Evolutionary conservation across 345 rosid species (phyloP), one percentile per base, ranked within the genome.

Genomic region (Mallotus nudiflorus): DNA sequence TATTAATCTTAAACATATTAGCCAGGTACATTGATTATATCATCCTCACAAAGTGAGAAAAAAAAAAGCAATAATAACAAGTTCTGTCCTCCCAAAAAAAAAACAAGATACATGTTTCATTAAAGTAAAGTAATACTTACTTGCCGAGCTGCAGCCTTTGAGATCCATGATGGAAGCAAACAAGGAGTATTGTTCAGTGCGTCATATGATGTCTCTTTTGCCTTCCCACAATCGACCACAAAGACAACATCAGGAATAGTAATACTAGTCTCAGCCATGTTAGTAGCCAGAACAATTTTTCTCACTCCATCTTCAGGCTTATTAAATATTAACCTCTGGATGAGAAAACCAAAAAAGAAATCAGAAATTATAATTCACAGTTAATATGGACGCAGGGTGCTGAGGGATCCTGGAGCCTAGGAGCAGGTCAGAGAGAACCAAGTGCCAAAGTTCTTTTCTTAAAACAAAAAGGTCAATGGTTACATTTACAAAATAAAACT

Each of bases 211-310:
- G 99, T 90, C 79, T 95, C 99, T 84, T 95, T 95, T 46, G 99
- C 99, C 86, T 95, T 95, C 40, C 99, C 99, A 80, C 99, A 92
- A 66, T 95, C 99, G 66, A 95, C 86, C 81, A 95, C 99, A 82
- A 85, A 95, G 72, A 95, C 98, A 35, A 87, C 99, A 75, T 95
- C 99, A 76, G 92, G 91, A 80, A 95, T 95, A 69, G 99, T 95
- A 79, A 95, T 95, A 79, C 99, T 95, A 50, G 99, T 95, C 85
- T 95, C 99, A 50, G 99, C 99, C 98, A 95, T 95, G 82, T 95
- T 95, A 49, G 99, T 95, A 35, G 99, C 99, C 63, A 95, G 77
- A 66, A 95, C 97, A 70, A 95, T 85, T 85, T 95, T 95, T 81
- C 97, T 87, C 74, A 95, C 81, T 77, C 97, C 98, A 76, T 88